These are phyloP conservation scores for Sporisorium reilianum DNA, from an alignment of 1,284 basidiomycete species.

Conservation along the genomic window DNA sequence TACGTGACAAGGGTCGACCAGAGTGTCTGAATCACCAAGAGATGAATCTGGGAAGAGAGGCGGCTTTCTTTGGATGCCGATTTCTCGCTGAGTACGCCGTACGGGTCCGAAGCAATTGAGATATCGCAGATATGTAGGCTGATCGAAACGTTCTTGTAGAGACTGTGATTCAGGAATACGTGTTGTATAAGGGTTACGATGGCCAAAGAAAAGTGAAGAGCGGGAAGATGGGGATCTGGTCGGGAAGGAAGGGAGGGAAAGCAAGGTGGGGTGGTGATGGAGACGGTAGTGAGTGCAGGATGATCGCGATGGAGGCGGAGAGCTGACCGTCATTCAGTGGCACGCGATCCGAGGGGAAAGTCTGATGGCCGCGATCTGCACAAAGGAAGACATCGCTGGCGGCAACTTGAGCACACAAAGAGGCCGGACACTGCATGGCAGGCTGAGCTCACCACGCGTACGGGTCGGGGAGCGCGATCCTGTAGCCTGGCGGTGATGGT, in stretches of 20 bases:
- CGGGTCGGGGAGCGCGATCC: background rate
- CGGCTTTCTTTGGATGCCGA: background rate
- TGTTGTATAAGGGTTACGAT: too few species aligned
- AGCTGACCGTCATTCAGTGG: background rate
- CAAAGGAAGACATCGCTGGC: background rate
- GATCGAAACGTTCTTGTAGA: slow-evolving; percentile 1
- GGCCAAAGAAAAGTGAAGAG: background rate
- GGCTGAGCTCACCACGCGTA: background rate
- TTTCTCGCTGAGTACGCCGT: background rate
- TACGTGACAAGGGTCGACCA: background rate
- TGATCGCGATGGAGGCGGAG: slow-evolving; percentile 1
- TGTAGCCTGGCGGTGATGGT: background rate
- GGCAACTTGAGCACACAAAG: background rate
- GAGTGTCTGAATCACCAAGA: background rate
- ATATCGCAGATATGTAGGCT: background rate
- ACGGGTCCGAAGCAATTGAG: background rate
- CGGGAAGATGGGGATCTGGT: background rate
- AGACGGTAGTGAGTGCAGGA: background rate
- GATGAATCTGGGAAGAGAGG: background rate
- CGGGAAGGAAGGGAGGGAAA: background rate
- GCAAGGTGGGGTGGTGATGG: background rate
- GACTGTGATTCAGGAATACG: too few species aligned
- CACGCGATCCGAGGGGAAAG: background rate
- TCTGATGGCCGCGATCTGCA: background rate
- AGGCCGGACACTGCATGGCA: background rate